These are phyloP conservation scores for Fusarium sp. DNA, from an alignment of 2,329 filamentous ascomycete species.

Conservation along the genomic window DNA sequence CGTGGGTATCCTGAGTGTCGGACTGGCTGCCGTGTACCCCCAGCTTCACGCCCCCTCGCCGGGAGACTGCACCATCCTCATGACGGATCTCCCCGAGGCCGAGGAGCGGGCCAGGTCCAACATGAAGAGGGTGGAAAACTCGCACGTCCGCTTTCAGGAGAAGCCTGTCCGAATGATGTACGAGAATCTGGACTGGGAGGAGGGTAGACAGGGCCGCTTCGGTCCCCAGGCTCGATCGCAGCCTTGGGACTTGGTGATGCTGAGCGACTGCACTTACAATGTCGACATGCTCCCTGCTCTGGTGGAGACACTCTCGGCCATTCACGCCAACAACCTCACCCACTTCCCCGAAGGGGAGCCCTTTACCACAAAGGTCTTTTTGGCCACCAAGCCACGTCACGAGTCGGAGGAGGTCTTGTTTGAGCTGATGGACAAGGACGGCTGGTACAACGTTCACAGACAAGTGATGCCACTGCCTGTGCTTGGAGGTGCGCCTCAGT, in stretches of 20 bases:
- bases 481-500: constrained; percentile 57
- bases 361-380: constrained; percentile 57
- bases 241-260: constrained; percentile 64
- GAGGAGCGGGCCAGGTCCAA: constrained; percentile 62
- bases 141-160: constrained; percentile 27
- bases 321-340: constrained; percentile 55
- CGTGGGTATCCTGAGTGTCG: constrained; percentile 67
- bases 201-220: constrained; percentile 59
- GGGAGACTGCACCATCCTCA: constrained; percentile 53
- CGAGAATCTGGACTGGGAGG: constrained; percentile 69
- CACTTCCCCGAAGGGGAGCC: constrained; percentile 30
- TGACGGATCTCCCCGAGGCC: constrained; percentile 69
- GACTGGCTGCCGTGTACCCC: constrained; percentile 55
- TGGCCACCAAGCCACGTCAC: constrained; percentile 69
- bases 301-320: constrained; percentile 63
- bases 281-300: constrained; percentile 66
- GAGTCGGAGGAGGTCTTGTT: constrained; percentile 64
- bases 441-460: constrained; percentile 59
- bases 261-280: constrained; percentile 74
- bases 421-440: constrained; percentile 56
- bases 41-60: constrained; percentile 25
- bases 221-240: constrained; percentile 53
- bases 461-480: constrained; percentile 59
- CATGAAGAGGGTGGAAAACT: constrained; percentile 50
- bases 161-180: constrained; percentile 54